A percentile compares a stretch with the other conserved stretches of the same genome.
Evolutionary conservation across 164 flowering plant genomes (phyloP).

Genomic region (Stephania cephalantha): DNA sequence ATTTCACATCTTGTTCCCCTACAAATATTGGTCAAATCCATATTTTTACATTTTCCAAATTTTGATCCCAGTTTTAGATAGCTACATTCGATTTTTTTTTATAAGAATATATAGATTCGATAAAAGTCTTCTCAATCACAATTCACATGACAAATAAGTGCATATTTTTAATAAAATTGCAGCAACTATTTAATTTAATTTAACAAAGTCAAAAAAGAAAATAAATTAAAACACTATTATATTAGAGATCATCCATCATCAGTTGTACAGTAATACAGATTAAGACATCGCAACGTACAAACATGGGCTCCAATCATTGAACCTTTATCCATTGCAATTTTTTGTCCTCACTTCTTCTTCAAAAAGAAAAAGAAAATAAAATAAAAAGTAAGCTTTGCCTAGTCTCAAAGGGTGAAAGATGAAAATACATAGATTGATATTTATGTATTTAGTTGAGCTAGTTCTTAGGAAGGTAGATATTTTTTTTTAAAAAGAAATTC

Average conservation of each 20-base stretch:
- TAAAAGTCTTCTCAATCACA: too few species aligned
- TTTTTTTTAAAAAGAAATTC: too few species aligned
- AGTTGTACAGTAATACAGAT: not conserved
- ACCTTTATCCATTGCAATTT: too few species aligned
- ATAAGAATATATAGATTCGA: too few species aligned
- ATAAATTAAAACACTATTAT: not conserved
- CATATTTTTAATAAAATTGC: not conserved
- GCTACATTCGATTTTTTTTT: not conserved
- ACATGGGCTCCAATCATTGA: not conserved
- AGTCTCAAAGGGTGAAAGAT: too few species aligned
- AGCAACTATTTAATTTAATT: not conserved
- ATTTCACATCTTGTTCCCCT: too few species aligned
- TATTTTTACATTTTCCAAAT: not conserved
- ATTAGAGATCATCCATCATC: not conserved
- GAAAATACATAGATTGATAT: too few species aligned
- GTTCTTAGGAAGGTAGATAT: too few species aligned
- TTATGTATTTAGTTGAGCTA: too few species aligned
- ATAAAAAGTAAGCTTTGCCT: too few species aligned
- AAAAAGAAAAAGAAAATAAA: too few species aligned
- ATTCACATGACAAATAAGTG: not conserved
- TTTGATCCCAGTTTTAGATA: not conserved
- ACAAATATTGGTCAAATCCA: not conserved
- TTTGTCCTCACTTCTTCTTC: too few species aligned
- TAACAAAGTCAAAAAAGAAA: not conserved
- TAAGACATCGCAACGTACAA: not conserved